phyloP scores from a whole-genome alignment of 176 grass and related monocot genomes.

The Ensete ventricosum region DNA sequence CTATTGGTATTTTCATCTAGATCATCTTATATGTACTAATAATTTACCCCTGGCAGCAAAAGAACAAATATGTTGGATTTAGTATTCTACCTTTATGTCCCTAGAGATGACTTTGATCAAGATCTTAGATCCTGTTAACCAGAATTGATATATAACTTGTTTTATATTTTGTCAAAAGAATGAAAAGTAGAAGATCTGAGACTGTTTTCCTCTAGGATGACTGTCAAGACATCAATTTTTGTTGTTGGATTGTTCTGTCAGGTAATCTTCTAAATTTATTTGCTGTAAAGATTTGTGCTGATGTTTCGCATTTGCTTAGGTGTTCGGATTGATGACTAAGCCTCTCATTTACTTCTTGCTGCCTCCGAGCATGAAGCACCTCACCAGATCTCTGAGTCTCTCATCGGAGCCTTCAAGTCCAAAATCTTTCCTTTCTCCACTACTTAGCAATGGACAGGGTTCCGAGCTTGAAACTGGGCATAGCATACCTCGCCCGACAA shows the following conservation, averaged over 20 bases:
- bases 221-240: not conserved
- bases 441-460: constrained; percentile 25
- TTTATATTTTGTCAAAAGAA: too few species aligned
- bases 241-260: not conserved
- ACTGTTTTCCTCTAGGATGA: too few species aligned
- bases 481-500: constrained; percentile 40
- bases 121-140: not conserved
- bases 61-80: too few species aligned
- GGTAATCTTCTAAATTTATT: not conserved
- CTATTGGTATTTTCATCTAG: not conserved
- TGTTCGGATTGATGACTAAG: constrained; percentile 88
- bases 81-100: too few species aligned
- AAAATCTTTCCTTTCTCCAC: constrained; percentile 53
- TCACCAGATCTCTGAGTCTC: constrained; percentile 40
- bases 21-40: too few species aligned
- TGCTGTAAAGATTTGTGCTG: not conserved
- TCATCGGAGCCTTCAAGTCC: constrained; percentile 61
- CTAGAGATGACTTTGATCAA: not conserved
- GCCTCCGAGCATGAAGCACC: constrained; percentile 29
- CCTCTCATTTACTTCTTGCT: constrained; percentile 55
- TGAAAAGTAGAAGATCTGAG: too few species aligned
- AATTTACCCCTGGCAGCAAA: too few species aligned
- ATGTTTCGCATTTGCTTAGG: constrained; percentile 17
- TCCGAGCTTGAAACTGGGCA: constrained; percentile 20
- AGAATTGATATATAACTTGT: too few species aligned